Evolutionary conservation across 2,329 filamentous ascomycete species (phyloP).

Genomic region (Phialocephala subalpina): DNA sequence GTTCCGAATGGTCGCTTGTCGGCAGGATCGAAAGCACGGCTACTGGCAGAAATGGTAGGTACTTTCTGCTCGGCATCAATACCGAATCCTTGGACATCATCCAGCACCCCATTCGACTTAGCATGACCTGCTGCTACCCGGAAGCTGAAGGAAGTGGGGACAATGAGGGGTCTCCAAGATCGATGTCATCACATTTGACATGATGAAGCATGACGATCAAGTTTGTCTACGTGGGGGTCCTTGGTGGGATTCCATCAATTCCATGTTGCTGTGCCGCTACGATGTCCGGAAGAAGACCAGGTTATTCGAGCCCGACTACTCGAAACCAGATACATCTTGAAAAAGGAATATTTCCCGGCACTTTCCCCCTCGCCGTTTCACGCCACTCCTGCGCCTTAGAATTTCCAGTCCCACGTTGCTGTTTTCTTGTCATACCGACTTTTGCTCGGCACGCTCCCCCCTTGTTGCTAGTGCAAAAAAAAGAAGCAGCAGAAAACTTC

Average conservation of each 20-base stretch:
- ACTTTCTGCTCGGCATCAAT: background rate
- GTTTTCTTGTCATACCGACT: conserved; percentile 10
- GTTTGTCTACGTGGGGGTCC: background rate
- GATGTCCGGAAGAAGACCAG: background rate
- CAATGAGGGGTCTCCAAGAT: background rate
- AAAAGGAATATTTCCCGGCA: conserved; percentile 6
- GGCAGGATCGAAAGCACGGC: background rate
- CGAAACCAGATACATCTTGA: background rate
- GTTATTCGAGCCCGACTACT: background rate
- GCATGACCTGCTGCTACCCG: background rate
- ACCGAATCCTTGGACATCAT: background rate
- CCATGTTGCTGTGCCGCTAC: background rate
- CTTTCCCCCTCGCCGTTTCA: conserved; percentile 1
- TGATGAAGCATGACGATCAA: conserved; percentile 1
- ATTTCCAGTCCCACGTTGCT: conserved; percentile 6
- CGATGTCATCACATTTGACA: background rate
- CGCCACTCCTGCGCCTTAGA: conserved; percentile 5
- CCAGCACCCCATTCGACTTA: background rate
- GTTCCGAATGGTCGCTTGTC: background rate
- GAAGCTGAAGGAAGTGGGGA: background rate
- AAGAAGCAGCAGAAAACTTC: background rate
- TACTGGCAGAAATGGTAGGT: background rate
- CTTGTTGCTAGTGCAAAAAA: background rate
- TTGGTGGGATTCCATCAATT: background rate
- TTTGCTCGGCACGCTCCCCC: background rate